These are phyloP conservation scores for Teratosphaeria viscida DNA, from an alignment of 2,329 filamentous ascomycete genomes.

Conservation along the genomic window DNA sequence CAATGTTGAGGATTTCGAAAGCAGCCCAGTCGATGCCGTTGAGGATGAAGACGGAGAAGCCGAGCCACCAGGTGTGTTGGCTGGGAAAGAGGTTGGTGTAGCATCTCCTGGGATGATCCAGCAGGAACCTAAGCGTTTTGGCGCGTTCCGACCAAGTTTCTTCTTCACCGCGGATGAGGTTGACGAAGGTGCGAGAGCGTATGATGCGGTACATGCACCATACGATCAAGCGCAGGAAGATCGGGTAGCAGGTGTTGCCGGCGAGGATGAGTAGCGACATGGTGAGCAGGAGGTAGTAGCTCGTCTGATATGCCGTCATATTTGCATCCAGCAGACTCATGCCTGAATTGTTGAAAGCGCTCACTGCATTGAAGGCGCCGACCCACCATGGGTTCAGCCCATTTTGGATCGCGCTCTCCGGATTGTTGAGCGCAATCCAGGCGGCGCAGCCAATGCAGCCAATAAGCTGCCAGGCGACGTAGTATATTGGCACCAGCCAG, in stretches of 20 bases:
- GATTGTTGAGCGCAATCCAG: conserved; percentile 46
- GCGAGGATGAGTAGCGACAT: conserved; percentile 41
- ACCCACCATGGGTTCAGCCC: conserved; percentile 58
- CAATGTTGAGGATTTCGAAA: conserved; percentile 45
- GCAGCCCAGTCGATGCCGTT: conserved; percentile 45
- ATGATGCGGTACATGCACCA: conserved; percentile 42
- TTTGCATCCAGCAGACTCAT: conserved; percentile 59
- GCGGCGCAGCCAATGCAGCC: conserved; percentile 50
- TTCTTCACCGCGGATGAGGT: not conserved
- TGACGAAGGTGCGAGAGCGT: not conserved
- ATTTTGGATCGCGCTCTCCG: conserved; percentile 41
- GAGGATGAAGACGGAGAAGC: conserved; percentile 40
- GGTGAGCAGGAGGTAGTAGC: conserved; percentile 36
- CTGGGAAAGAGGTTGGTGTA: conserved; percentile 54
- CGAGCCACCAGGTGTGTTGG: conserved; percentile 49
- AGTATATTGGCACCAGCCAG: conserved; percentile 52
- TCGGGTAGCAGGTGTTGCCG: conserved; percentile 48
- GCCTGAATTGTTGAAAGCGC: conserved; percentile 62
- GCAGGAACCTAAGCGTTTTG: conserved; percentile 44
- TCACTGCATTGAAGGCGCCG: conserved; percentile 56
- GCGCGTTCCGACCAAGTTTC: conserved; percentile 29
- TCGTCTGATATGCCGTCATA: conserved; percentile 49
- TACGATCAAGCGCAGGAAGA: conserved; percentile 48
- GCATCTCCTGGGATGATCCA: conserved; percentile 53
- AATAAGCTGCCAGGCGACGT: conserved; percentile 48